phyloP scores from a whole-genome alignment of 176 grass and related monocot genomes.

The Lolium perenne region DNA sequence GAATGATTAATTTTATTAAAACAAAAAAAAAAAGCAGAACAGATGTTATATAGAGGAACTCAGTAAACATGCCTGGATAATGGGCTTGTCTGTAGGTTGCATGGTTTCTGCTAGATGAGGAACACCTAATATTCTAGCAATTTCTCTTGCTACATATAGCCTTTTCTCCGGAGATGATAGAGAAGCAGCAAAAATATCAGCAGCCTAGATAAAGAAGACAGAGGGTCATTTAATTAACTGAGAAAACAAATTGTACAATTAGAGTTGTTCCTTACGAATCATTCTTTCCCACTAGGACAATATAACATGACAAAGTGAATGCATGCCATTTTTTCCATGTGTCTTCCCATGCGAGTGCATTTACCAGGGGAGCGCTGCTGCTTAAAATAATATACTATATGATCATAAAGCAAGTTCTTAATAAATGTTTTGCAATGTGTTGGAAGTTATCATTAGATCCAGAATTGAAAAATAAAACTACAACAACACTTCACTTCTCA shows the following conservation, averaged over 20 bases:
- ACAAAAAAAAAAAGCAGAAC: slow-evolving; percentile 24
- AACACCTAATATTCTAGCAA: slow-evolving; percentile 63
- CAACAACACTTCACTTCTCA: slow-evolving; percentile 15
- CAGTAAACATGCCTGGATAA: slow-evolving; percentile 62
- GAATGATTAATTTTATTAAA: slow-evolving; percentile 27
- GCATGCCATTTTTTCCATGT: not conserved
- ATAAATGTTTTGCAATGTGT: not conserved
- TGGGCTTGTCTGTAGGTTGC: slow-evolving; percentile 61
- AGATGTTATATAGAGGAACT: slow-evolving; percentile 18
- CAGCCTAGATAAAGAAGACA: slow-evolving; percentile 59
- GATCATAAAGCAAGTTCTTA: not conserved
- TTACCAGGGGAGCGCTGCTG: not conserved
- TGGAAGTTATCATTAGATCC: not conserved
- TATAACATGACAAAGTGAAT: slow-evolving; percentile 22
- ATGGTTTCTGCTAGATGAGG: slow-evolving; percentile 48
- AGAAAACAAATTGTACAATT: not conserved
- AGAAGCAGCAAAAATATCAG: slow-evolving; percentile 80
- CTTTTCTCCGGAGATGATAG: slow-evolving; percentile 68
- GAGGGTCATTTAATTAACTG: not conserved
- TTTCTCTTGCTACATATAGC: slow-evolving; percentile 65
- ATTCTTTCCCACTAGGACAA: slow-evolving; percentile 14
- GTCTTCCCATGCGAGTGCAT: slow-evolving; percentile 8
- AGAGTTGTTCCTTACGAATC: slow-evolving; percentile 24
- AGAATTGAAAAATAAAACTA: not conserved
- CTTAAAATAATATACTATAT: not conserved